Conservation (phyloP, 2,329 filamentous ascomycete species). For the Ophiosphaerella herpotricha region DNA sequence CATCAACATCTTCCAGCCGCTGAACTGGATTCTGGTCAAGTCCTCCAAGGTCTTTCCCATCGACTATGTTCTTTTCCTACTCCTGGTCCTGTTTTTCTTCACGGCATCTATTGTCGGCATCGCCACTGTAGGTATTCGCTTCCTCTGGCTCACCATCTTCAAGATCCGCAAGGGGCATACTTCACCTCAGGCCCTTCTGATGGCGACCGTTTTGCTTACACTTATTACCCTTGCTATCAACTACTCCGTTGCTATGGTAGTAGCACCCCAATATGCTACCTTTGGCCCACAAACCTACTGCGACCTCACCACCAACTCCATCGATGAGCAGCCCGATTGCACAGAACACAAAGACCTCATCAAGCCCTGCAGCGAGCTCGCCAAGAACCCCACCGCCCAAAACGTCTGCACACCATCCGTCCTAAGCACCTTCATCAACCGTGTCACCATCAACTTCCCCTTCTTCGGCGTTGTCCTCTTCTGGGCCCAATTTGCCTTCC, state of each 20-base stretch:
- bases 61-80: constrained; percentile 87
- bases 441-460: constrained; percentile 90
- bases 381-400: constrained; percentile 70
- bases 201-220: constrained; percentile 88
- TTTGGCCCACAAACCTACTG: constrained; percentile 96
- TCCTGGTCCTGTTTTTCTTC: constrained; percentile 87
- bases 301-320: constrained; percentile 67
- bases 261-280: constrained; percentile 94
- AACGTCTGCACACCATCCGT: constrained; percentile 89
- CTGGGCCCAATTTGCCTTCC: constrained; percentile 93
- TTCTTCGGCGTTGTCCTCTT: constrained; percentile 93
- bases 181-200: constrained; percentile 85
- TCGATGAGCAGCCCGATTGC: constrained; percentile 76
- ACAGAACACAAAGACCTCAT: constrained; percentile 71
- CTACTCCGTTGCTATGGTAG: constrained; percentile 87
- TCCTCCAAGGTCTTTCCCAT: constrained; percentile 84
- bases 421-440: constrained; percentile 90
- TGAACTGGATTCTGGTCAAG: constrained; percentile 87
- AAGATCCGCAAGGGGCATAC: constrained; percentile 87
- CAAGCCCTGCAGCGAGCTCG: constrained; percentile 78
- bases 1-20: constrained; percentile 91
- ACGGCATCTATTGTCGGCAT: constrained; percentile 85
- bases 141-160: constrained; percentile 94
- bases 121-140: constrained; percentile 86
- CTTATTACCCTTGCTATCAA: constrained; percentile 90